Conservation (phyloP, 2,329 filamentous ascomycete genomes). For the Cyclaneusma minus region DNA sequence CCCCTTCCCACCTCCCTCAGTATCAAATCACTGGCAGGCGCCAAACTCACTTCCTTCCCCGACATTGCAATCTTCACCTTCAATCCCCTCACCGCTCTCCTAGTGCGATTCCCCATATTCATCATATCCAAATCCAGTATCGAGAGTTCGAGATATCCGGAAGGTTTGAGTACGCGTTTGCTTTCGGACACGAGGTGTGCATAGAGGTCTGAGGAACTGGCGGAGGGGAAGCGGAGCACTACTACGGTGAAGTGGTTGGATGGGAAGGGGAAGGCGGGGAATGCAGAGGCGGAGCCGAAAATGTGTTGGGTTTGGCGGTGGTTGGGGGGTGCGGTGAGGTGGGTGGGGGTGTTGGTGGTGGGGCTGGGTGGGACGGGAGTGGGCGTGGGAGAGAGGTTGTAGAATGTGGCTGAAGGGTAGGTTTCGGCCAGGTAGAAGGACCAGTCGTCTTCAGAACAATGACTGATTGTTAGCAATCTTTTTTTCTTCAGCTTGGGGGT, state of each 20-base stretch:
- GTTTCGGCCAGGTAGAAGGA: slow-evolving; percentile 74
- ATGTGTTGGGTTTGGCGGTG: slow-evolving; percentile 60
- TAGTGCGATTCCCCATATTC: slow-evolving; percentile 62
- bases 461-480: slow-evolving; percentile 8
- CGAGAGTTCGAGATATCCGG: slow-evolving; percentile 64
- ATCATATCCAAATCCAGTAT: slow-evolving; percentile 68
- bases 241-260: slow-evolving; percentile 61
- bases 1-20: slow-evolving; percentile 50
- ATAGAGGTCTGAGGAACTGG: slow-evolving; percentile 52
- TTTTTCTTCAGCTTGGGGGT: slow-evolving; percentile 1
- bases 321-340: slow-evolving; percentile 46
- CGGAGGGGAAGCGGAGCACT: slow-evolving; percentile 62
- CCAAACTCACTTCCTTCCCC: slow-evolving; percentile 43
- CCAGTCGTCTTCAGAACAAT: slow-evolving; percentile 53
- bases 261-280: slow-evolving; percentile 58
- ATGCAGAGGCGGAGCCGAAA: slow-evolving; percentile 26
- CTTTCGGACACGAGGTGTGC: slow-evolving; percentile 59
- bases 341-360: slow-evolving; percentile 22
- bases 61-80: slow-evolving; percentile 54
- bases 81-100: slow-evolving; percentile 51
- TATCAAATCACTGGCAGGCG: slow-evolving; percentile 42
- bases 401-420: slow-evolving; percentile 60
- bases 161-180: slow-evolving; percentile 62
- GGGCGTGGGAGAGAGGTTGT: slow-evolving; percentile 50
- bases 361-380: slow-evolving; percentile 29